Evolutionary conservation across 768 basidiomycete genomes (phyloP).

Genomic region (Coprinopsis marcescibilis): DNA sequence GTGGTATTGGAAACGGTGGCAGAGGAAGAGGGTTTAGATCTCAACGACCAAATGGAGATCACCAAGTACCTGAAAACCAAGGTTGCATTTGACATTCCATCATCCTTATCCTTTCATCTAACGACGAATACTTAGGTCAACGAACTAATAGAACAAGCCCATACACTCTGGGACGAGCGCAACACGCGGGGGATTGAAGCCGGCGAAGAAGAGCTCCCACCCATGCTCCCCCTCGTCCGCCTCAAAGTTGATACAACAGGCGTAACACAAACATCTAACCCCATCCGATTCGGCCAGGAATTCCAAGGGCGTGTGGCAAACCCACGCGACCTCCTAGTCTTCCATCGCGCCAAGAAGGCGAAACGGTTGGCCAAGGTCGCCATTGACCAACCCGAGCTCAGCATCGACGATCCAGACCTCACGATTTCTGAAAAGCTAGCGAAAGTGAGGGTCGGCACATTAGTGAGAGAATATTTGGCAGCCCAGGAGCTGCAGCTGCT

Average conservation of each 20-base stretch:
- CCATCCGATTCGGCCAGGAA: conserved; percentile 94
- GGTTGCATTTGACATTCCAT: conserved; percentile 30
- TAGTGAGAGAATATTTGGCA: conserved; percentile 87
- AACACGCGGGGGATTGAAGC: conserved; percentile 55
- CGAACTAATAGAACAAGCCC: conserved; percentile 71
- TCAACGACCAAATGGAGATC: conserved; percentile 79
- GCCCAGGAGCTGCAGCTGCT: conserved; percentile 92
- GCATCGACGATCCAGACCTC: conserved; percentile 71
- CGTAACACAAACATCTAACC: conserved; percentile 88
- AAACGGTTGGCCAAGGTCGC: conserved; percentile 46
- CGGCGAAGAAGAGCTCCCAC: conserved; percentile 55
- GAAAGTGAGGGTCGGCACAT: conserved; percentile 78
- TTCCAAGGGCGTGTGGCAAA: conserved; percentile 90
- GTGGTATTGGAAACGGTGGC: conserved; percentile 69
- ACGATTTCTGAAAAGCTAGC: conserved; percentile 66
- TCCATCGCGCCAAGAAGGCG: conserved; percentile 75
- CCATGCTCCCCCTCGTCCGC: conserved; percentile 83
- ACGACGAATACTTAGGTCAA: conserved; percentile 57
- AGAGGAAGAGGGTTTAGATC: conserved; percentile 69
- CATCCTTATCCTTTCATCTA: neutral
- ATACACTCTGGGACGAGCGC: conserved; percentile 71
- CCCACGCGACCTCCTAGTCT: conserved; percentile 88
- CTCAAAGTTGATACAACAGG: conserved; percentile 92
- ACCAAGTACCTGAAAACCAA: conserved; percentile 71
- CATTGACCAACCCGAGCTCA: conserved; percentile 73